Percentiles rank a stretch among this genome's conserved stretches.
These are phyloP conservation scores for Ostreobium quekettii DNA, from an alignment of 139 green algal genomes.

Conservation along the genomic window DNA sequence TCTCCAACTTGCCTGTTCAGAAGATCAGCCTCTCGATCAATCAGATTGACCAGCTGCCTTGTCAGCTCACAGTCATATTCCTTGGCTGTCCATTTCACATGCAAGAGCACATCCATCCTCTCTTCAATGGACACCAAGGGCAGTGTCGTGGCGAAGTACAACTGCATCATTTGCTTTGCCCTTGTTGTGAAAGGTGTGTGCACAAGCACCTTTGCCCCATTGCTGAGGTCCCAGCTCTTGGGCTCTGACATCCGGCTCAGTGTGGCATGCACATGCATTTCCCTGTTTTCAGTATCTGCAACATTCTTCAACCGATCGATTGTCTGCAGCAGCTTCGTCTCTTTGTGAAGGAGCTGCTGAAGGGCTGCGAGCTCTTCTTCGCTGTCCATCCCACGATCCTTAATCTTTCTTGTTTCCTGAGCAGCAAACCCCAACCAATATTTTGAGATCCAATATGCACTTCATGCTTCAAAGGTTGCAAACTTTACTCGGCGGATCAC, in stretches of 20 bases:
- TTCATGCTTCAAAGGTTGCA: too few relatives aligned
- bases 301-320: conserved; percentile 38
- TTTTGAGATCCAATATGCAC: too few relatives aligned
- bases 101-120: conserved; percentile 76
- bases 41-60: conserved; percentile 66
- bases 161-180: background rate
- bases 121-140: conserved; percentile 51
- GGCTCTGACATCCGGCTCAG: conserved; percentile 17
- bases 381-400: conserved; percentile 38
- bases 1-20: conserved; percentile 59
- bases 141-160: background rate
- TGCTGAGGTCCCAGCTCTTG: conserved; percentile 11
- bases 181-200: conserved; percentile 9
- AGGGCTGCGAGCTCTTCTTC: conserved; percentile 58
- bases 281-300: conserved; percentile 26
- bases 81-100: conserved; percentile 76
- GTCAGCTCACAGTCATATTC: conserved; percentile 77
- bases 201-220: background rate
- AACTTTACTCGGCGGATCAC: too few relatives aligned
- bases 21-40: conserved; percentile 79
- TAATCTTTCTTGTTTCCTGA: conserved; percentile 63
- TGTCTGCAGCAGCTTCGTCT: conserved; percentile 74
- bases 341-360: conserved; percentile 61
- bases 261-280: conserved; percentile 16
- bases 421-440: too few relatives aligned